Evolutionary conservation across 2,329 filamentous ascomycete genomes (phyloP).

Genomic region (Stagonosporopsis rhizophila): DNA sequence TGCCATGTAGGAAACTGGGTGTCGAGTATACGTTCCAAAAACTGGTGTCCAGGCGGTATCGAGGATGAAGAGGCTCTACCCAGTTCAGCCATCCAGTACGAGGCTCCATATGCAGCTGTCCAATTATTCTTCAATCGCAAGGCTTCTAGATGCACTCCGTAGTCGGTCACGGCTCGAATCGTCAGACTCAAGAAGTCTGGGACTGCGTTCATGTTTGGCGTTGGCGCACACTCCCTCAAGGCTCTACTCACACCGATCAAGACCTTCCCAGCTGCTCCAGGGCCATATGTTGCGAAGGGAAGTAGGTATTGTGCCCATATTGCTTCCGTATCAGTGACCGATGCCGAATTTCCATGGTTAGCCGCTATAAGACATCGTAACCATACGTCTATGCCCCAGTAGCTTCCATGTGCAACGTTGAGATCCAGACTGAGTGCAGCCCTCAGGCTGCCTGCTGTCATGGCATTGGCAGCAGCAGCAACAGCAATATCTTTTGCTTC

Average conservation of each 20-base stretch:
- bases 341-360: slow-evolving; percentile 31
- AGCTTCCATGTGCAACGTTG: slow-evolving; percentile 36
- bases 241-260: slow-evolving; percentile 33
- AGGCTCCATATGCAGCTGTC: slow-evolving; percentile 28
- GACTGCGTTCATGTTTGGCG: slow-evolving; percentile 27
- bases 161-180: slow-evolving; percentile 29
- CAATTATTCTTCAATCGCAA: slow-evolving; percentile 34
- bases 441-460: slow-evolving; percentile 34
- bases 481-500: slow-evolving; percentile 37
- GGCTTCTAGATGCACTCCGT: slow-evolving; percentile 36
- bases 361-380: slow-evolving; percentile 41
- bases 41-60: slow-evolving; percentile 20
- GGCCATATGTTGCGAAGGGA: slow-evolving; percentile 33
- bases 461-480: slow-evolving; percentile 40
- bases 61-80: slow-evolving; percentile 10
- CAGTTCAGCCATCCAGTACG: slow-evolving; percentile 33
- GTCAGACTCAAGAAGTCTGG: slow-evolving; percentile 34
- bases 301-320: slow-evolving; percentile 35
- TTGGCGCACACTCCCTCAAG: slow-evolving; percentile 17
- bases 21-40: slow-evolving; percentile 36
- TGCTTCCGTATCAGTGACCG: slow-evolving; percentile 38
- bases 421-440: slow-evolving; percentile 33
- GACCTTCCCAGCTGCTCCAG: slow-evolving; percentile 32
- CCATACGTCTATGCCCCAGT: slow-evolving; percentile 38
- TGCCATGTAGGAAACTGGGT: slow-evolving; percentile 36